Evolutionary conservation across 306 rosid genomes (phyloP).

Genomic region (Castanopsis chinensis): DNA sequence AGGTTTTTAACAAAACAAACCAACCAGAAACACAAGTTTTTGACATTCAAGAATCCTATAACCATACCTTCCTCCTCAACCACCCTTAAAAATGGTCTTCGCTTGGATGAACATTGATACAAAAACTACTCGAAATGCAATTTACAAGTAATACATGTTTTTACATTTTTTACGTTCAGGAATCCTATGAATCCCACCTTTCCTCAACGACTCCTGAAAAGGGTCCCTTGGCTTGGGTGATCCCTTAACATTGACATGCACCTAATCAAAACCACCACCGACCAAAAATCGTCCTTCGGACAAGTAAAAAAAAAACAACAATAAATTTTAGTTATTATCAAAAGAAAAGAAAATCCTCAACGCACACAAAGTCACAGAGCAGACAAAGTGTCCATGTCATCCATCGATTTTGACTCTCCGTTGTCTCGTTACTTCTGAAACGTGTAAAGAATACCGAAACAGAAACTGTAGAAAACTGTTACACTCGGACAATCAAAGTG

Average conservation of each 20-base stretch:
- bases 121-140: background rate
- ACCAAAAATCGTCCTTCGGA: slow-evolving; percentile 10
- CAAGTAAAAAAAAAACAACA: background rate
- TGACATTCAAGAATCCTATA: background rate
- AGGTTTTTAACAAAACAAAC: too few relatives aligned
- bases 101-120: too few relatives aligned
- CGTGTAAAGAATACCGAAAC: slow-evolving; percentile 8
- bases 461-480: background rate
- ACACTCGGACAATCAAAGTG: background rate
- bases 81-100: too few relatives aligned
- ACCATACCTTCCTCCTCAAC: background rate
- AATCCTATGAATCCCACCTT: too few relatives aligned
- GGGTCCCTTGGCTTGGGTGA: background rate
- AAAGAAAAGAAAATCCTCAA: background rate
- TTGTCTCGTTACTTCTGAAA: background rate
- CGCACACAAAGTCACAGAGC: background rate
- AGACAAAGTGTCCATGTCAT: slow-evolving; percentile 5
- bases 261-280: slow-evolving; percentile 29
- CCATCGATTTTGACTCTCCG: background rate
- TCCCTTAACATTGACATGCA: slow-evolving; percentile 6
- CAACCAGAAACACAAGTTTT: too few relatives aligned
- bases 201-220: too few relatives aligned
- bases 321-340: too few relatives aligned
- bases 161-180: background rate
- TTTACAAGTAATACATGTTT: background rate